phyloP scores from a whole-genome alignment of 192 early-diverging fungal species.

The Helicostylum pulchrum region DNA sequence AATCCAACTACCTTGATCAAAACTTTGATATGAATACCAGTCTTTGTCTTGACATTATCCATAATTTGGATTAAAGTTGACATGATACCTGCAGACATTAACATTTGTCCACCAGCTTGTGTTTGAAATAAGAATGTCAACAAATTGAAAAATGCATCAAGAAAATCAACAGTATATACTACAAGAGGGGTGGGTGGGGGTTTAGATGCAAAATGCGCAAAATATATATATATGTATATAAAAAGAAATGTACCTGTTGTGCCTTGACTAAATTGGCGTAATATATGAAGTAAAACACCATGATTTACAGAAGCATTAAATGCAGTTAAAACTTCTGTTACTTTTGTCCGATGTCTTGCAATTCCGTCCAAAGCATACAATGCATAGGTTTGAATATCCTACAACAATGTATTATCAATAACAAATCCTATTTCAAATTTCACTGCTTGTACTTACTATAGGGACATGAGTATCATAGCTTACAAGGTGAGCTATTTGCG shows the following conservation, averaged over 20 bases:
- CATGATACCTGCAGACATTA: constrained; percentile 86
- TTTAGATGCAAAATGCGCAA: not conserved
- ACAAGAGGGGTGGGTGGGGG: too few species aligned
- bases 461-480: constrained; percentile 66
- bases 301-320: constrained; percentile 92
- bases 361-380: constrained; percentile 84
- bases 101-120: constrained; percentile 80
- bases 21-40: not conserved
- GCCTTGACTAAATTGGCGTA: constrained; percentile 63
- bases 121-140: constrained; percentile 71
- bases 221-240: not conserved
- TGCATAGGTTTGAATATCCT: constrained; percentile 76
- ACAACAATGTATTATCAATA: not conserved
- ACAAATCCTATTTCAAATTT: not conserved
- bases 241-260: not conserved
- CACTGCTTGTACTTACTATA: constrained; percentile 40
- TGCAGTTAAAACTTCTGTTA: constrained; percentile 78
- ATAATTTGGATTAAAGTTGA: constrained; percentile 72
- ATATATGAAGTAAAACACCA: constrained; percentile 78
- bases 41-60: constrained; percentile 45
- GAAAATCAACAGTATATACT: constrained; percentile 63
- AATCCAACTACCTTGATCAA: constrained; percentile 67
- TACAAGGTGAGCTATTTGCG: constrained; percentile 71
- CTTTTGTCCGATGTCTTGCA: constrained; percentile 69
- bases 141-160: constrained; percentile 79